phyloP scores from a whole-genome alignment of 1,284 basidiomycete genomes.

The Pterulicium gracile region DNA sequence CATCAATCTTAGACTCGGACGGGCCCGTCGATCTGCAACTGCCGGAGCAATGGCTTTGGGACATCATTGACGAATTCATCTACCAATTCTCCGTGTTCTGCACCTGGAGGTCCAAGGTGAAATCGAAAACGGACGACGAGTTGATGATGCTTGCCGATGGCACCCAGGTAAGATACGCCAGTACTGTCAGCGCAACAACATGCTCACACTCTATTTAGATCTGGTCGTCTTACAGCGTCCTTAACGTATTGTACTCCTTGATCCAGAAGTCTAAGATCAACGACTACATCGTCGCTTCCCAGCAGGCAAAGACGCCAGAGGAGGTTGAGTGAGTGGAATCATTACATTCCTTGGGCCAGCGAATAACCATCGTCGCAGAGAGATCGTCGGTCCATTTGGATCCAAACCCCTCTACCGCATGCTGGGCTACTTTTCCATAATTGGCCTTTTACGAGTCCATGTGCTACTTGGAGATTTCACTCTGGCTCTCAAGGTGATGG shows the following conservation, averaged over 20 bases:
- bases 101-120: conserved; percentile 80
- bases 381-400: conserved; percentile 89
- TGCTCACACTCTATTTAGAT: conserved; percentile 34
- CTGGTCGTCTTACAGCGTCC: conserved; percentile 95
- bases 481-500: conserved; percentile 91
- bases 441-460: conserved; percentile 92
- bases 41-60: conserved; percentile 98
- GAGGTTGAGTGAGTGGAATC: conserved; percentile 64
- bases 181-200: background rate
- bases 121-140: conserved; percentile 86
- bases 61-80: conserved; percentile 99
- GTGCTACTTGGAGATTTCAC: conserved; percentile 95
- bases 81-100: conserved; percentile 98
- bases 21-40: conserved; percentile 87
- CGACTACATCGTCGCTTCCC: conserved; percentile 81
- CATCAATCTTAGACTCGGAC: conserved; percentile 62
- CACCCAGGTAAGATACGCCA: conserved; percentile 53
- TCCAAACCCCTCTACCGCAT: conserved; percentile 84
- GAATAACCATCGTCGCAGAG: conserved; percentile 31
- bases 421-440: conserved; percentile 96
- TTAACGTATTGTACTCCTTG: conserved; percentile 96
- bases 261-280: conserved; percentile 96
- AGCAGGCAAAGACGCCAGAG: conserved; percentile 70
- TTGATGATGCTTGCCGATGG: conserved; percentile 72
- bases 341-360: background rate